Percentiles rank a stretch among this genome's conserved stretches.
Evolutionary conservation across 192 early-diverging fungal species (phyloP).

Genomic region (Dispira parvispora): DNA sequence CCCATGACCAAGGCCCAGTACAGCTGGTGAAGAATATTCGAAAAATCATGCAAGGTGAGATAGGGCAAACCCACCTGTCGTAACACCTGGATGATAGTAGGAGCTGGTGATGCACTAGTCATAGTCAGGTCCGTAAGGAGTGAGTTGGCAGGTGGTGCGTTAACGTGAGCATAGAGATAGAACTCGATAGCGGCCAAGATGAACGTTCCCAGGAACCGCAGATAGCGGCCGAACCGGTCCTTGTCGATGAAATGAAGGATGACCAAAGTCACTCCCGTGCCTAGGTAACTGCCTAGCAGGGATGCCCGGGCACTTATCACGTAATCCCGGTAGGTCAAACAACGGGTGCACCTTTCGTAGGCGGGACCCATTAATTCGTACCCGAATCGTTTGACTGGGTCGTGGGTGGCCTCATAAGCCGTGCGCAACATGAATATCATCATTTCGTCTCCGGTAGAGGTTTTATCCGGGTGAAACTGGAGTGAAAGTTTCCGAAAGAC

Average conservation of each 20-base stretch:
- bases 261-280: conserved; percentile 15
- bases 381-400: conserved; percentile 17
- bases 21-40: conserved; percentile 25
- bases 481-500: conserved; percentile 22
- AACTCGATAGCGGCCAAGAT: conserved; percentile 19
- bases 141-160: not conserved
- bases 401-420: conserved; percentile 28
- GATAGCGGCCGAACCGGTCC: conserved; percentile 24
- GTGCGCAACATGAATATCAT: conserved; percentile 21
- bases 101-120: no score
- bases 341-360: conserved; percentile 17
- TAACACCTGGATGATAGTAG: not conserved
- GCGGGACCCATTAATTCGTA: conserved; percentile 27
- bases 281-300: conserved; percentile 19
- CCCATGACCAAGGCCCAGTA: conserved; percentile 26
- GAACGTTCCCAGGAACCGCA: conserved; percentile 21
- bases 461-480: conserved; percentile 27
- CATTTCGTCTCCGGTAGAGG: conserved; percentile 9
- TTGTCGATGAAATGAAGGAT: conserved; percentile 22
- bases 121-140: no score
- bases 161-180: conserved; percentile 10
- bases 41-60: conserved; percentile 23
- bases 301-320: not conserved
- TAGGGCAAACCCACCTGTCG: conserved; percentile 14
- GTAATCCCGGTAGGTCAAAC: conserved; percentile 25